Evolutionary conservation across 2,329 filamentous ascomycete genomes (phyloP), one percentile per base, ranked within the genome.

Genomic region (Remersonia thermophila): DNA sequence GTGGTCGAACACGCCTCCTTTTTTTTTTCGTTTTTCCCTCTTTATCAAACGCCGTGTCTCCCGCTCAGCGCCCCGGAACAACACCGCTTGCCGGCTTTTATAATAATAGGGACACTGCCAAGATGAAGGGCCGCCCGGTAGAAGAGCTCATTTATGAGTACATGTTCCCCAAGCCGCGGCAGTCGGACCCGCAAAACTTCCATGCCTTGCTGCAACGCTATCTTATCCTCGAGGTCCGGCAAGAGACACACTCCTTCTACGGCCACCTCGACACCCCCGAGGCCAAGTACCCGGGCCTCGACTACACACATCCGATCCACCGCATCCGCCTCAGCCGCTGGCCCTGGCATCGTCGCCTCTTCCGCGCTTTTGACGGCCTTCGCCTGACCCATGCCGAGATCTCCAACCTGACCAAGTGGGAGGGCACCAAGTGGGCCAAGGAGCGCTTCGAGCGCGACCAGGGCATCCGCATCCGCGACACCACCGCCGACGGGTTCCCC

Each of bases 371-470:
- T 50, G 80, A 86, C 56, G 61, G 58, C 17, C 66, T 87, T 16
- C 68, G 67, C 30, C 65, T 87, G 27, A 89, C 82, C 7, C 61
- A 72, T 39, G 62, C 65, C 48, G 82, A 89, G 54, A 83, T 89
- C 47, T 67, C 73, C 36, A 65, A 66, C 33, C 64, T 87, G 53
- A 86, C 82, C 40, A 79, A 82, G 51, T 89, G 82, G 82, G 82
- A 87, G 61, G 82, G 82, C 39, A 87, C 82, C 8, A 76, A 78
- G 43, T 87, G 82, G 82, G 83, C 83, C 42, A 79, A 85, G 53
- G 80, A 86, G 53, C 73, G 81, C 37, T 89, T 77, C 52, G 82
- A 89, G 62, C 69, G 70, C 39, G 82, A 87, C 51, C 79, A 85
- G 50, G 76, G 76, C 25, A 68, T 81, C 40, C 60, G 59, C 20